Base-by-base conservation (phyloP, 345 rosid species). In the Camelina laxa region DNA sequence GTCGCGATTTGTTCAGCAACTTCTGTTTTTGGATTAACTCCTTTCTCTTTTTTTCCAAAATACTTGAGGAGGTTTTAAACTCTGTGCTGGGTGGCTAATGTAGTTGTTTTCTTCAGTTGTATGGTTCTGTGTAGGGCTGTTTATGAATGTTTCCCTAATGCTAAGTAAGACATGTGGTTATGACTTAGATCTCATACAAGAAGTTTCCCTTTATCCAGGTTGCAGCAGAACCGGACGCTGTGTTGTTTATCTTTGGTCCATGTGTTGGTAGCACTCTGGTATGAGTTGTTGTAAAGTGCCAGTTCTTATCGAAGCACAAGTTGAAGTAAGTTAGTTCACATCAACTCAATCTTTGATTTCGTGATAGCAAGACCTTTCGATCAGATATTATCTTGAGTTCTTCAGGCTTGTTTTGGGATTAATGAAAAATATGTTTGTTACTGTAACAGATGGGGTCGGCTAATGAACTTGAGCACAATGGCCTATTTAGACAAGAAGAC, bases 371-470 rank as follows among this genome's bases (percentile, higher is more conserved):
- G 24, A 63, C 44, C 36, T 55, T 59, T 60, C 10, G 9, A 15
- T 60, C 49, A 31, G 51, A 57, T 57, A 14, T 56, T 12, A 36
- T 74, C 65, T 27, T 67, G 12, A 53, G 64, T 51, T 47, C 27
- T 31, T 49, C 9, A n/a, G 14, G 48, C 49, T 65, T 55, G 61
- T 50, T 11, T 49, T 8, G 54, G 50, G 68, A 3, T 56, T 61
- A 57, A 70, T 49, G 71, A 27, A 10, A 36, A 39, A 19, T 3
- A 36, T 76, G 45, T 10, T 60, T 33, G 7, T 33, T 60, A 45
- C 54, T 74, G 48, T 61, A 62, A 62, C 75, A 79, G 82, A 79
- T 79, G 82, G 82, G 67, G 31, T 70, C 79, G 13, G 82, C 63
- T 20, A 73, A 79, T 73, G 81, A 79, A n/a, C 70, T 73, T 35